Conservation (phyloP, 345 rosid genomes). For the Brassica rapa region DNA sequence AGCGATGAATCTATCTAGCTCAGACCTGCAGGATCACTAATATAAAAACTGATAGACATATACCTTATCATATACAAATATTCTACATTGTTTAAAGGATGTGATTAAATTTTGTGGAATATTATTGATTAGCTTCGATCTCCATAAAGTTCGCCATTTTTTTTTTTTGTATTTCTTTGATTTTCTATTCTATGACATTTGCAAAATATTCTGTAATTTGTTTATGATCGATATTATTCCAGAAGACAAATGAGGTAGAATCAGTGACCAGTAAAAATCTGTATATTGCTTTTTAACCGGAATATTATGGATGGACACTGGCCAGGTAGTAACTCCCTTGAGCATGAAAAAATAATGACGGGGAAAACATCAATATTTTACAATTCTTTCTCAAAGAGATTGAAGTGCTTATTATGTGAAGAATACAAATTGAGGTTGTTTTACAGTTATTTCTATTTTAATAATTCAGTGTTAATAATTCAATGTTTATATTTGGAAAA, state of each 20-base stretch:
- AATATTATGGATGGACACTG: neutral
- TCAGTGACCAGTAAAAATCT: neutral
- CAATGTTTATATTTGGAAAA: neutral
- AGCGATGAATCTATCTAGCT: neutral
- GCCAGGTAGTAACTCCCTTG: neutral
- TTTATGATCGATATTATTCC: conserved; percentile 2
- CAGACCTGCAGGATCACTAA: neutral
- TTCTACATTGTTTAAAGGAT: neutral
- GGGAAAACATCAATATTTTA: neutral
- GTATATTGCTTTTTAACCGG: neutral
- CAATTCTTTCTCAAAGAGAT: neutral
- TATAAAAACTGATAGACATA: neutral
- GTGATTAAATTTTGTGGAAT: neutral
- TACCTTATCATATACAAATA: too few species aligned
- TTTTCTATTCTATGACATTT: neutral
- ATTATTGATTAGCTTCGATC: neutral
- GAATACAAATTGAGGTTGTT: neutral
- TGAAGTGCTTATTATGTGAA: neutral
- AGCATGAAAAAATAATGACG: neutral
- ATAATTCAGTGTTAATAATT: neutral
- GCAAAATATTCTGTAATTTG: neutral
- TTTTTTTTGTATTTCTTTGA: neutral
- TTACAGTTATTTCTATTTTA: neutral
- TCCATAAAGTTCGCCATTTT: neutral
- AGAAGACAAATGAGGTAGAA: neutral